Base-by-base conservation (phyloP, 805 yeast species). In the Yarrowia deformans region DNA sequence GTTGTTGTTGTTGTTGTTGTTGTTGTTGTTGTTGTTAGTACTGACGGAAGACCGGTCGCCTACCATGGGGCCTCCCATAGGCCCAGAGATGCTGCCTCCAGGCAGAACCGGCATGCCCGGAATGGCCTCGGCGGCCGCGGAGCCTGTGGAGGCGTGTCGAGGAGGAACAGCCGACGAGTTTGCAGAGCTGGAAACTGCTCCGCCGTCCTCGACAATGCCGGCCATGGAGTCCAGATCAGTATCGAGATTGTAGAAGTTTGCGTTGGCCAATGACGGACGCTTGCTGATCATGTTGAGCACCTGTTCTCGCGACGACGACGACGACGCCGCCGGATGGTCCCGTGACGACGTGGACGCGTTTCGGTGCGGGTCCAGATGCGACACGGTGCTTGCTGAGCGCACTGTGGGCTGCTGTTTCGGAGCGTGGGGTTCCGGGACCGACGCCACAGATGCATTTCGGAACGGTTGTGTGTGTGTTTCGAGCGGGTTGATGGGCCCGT, bases 151-250 rank as follows among this genome's bases (percentile, higher is more conserved):
- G 12, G 66, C 32, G 40, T 60, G 66, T 13, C 66, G 40, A 18
- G 46, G 48, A 4, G n/a, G 29, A 9, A 35, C 4, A 4, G 29
- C 63, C 18, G 34, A 34, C 7, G 63, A 29, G 48, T 42, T 56
- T 8, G 63, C 63, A 0, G 63, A 40, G 16, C 35, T 55, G 19
- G 29, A 23, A 23, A 46, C 7, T 4, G 60, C 23, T 1, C 46
- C 63, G 3, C 48, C 63, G 13, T 37, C 56, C 18, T 48, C 68
- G 14, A 86, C 79, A 69, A 86, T 85, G 8, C 86, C 86, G 43
- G 81, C 77, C 85, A 86, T 84, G 71, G 85, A 84, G 61, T 80
- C 79, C 43, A 84, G 74, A 71, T 84, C 83, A 69, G 84, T 80
- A 67, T 85, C 85, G 37, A 86, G 80, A 32, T 70, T 55, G 55